These are phyloP conservation scores for Eucalyptus curtisii DNA, from an alignment of 345 rosid genomes.

Conservation along the genomic window DNA sequence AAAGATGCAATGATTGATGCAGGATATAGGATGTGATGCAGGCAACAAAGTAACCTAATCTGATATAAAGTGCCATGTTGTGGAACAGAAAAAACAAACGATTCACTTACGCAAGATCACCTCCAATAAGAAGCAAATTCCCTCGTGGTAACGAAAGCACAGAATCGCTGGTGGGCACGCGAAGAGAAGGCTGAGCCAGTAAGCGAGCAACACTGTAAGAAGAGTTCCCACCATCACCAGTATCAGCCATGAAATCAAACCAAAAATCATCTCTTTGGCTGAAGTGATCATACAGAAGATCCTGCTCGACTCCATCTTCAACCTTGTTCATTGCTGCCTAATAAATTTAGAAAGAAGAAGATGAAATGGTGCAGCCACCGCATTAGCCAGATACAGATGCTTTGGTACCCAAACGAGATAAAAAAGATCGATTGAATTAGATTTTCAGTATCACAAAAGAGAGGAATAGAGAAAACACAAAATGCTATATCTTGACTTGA, in stretches of 20 bases:
- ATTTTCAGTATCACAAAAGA: neutral
- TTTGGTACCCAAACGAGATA: neutral
- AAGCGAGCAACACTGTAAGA: slow-evolving; percentile 80
- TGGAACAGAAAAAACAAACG: neutral
- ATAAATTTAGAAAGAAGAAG: neutral
- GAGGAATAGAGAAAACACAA: neutral
- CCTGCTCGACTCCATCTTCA: slow-evolving; percentile 39
- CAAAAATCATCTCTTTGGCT: slow-evolving; percentile 65
- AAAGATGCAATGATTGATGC: neutral
- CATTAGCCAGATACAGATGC: neutral
- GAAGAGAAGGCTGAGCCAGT: slow-evolving; percentile 77
- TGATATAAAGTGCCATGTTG: neutral
- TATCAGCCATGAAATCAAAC: slow-evolving; percentile 99
- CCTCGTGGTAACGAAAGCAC: slow-evolving; percentile 50
- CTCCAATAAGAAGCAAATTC: slow-evolving; percentile 77
- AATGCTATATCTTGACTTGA: neutral
- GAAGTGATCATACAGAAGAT: slow-evolving; percentile 73
- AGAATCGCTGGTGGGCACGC: slow-evolving; percentile 23
- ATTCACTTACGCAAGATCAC: slow-evolving; percentile 97
- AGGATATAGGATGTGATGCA: neutral
- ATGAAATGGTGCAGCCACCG: neutral
- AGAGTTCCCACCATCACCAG: slow-evolving; percentile 99
- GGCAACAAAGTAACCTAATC: neutral
- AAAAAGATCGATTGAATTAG: neutral
- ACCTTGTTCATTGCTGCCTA: slow-evolving; percentile 87